Evolutionary conservation across 2,329 filamentous ascomycete species (phyloP), one percentile per base, ranked within the genome.

Genomic region (Aspergillus nomiae): DNA sequence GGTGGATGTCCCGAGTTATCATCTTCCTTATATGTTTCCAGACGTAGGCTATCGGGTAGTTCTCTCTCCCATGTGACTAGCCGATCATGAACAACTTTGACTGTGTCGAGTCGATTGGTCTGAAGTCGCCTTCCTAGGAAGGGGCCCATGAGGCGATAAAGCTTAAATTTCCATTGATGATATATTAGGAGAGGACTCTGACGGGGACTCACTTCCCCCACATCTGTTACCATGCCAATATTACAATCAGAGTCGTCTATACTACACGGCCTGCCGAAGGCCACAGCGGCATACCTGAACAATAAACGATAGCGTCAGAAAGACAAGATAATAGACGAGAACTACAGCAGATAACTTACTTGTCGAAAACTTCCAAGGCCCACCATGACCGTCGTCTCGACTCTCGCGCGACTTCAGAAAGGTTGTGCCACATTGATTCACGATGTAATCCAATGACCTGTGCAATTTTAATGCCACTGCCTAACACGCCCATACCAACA

Each of bases 381-480:
- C 60, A 62, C 60, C 60, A 62, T 34, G 60, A 58, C 21, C 60
- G 54, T 55, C 60, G 16, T 5, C 57, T 46, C 3, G 57, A 51
- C 46, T 62, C 60, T 5, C 9, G 14, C 12, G 16, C 36, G 21
- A 60, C 38, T 34, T 60, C 38, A 8, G 58, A 60, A n/a, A 60
- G 26, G 5, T 48, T 48, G 0, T 32, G 48, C 58, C 48, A 60
- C 51, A 54, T 60, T 30, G 58, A 28, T 43, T 60, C 58, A 3
- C 50, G 58, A 21, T 60, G 58, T 14, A 60, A 19, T 26, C 62
- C 58, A 30, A 64, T 58, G 28, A 64, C 56, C 28, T 64, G 62
- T 9, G 58, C 63, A 28, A 59, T 58, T 48, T 62, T 65, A 45
- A 65, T 41, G 7, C 63, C 60, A 58, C 63, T 53, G 24, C 43